phyloP scores from a whole-genome alignment of 2,329 filamentous ascomycete genomes.

The Onygenales sp. region DNA sequence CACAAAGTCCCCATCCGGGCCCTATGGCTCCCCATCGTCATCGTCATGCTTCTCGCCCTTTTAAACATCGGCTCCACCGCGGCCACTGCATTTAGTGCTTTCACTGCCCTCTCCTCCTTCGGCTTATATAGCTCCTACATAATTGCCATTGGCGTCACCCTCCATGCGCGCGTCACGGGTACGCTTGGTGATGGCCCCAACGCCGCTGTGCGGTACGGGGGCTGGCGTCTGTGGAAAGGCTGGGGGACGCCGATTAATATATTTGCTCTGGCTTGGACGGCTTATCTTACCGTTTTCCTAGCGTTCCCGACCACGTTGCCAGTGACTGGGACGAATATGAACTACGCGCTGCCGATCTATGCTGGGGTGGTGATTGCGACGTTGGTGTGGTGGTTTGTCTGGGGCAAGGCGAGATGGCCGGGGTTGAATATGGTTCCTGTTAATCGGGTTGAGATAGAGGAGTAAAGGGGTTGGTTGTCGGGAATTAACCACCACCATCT shows the following conservation, averaged over 20 bases:
- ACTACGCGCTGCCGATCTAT: constrained; percentile 27
- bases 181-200: constrained; percentile 13
- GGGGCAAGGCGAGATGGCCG: background rate
- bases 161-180: constrained; percentile 21
- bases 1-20: constrained; percentile 28
- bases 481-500: background rate
- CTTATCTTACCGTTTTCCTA: constrained; percentile 22
- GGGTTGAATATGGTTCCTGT: background rate
- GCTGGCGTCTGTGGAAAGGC: constrained; percentile 7
- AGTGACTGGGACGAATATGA: constrained; percentile 28
- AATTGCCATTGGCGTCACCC: constrained; percentile 28
- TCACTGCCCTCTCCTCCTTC: constrained; percentile 29
- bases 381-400: background rate
- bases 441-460: background rate
- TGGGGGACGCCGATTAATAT: constrained; percentile 23
- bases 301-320: constrained; percentile 26
- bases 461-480: background rate
- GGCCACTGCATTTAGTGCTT: constrained; percentile 25
- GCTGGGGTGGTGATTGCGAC: background rate
- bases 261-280: constrained; percentile 24
- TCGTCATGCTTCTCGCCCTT: constrained; percentile 25
- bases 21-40: constrained; percentile 22
- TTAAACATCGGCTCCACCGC: constrained; percentile 32
- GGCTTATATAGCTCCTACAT: constrained; percentile 32
- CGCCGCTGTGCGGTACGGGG: constrained; percentile 18